These are phyloP conservation scores for Neoarthrinium moseri DNA, from an alignment of 2,329 filamentous ascomycete species.

Conservation along the genomic window DNA sequence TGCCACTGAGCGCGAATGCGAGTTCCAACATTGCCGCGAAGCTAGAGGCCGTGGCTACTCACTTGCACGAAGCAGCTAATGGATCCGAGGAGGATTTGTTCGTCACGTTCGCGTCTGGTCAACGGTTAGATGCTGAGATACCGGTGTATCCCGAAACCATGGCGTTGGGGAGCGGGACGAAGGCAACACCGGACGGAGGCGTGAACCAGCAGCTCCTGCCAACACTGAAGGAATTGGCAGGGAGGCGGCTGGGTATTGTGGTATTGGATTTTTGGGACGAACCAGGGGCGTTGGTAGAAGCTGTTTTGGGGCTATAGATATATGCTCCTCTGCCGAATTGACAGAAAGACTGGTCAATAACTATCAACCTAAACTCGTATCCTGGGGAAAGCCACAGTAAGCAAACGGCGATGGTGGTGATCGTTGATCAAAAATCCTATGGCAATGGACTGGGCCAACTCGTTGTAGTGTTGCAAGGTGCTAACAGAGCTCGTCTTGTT, in stretches of 20 bases:
- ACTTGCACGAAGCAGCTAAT: conserved; percentile 36
- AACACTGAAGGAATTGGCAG: conserved; percentile 33
- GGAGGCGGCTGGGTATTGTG: conserved; percentile 47
- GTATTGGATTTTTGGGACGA: conserved; percentile 52
- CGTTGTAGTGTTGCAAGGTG: no score
- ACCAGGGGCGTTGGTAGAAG: conserved; percentile 37
- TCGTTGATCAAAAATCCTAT: no score
- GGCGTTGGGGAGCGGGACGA: conserved; percentile 41
- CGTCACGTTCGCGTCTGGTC: conserved; percentile 46
- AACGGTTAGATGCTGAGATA: conserved; percentile 36
- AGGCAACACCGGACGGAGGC: conserved; percentile 35
- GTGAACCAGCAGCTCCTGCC: conserved; percentile 42
- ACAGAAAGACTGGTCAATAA: no score
- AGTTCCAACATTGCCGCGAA: conserved; percentile 40
- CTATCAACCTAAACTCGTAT: no score
- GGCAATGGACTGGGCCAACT: no score
- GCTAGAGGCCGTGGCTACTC: conserved; percentile 37
- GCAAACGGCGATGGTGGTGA: no score
- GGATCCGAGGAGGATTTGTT: conserved; percentile 34
- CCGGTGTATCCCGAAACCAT: conserved; percentile 41
- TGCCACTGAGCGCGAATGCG: conserved; percentile 21
- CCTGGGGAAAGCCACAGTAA: no score
- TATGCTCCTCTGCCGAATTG: no score
- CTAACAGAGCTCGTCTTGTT: no score
- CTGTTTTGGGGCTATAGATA: conserved; percentile 32